Evolutionary conservation across 371 early-diverging fungal genomes (phyloP).

Genomic region (Mortierella sp.): DNA sequence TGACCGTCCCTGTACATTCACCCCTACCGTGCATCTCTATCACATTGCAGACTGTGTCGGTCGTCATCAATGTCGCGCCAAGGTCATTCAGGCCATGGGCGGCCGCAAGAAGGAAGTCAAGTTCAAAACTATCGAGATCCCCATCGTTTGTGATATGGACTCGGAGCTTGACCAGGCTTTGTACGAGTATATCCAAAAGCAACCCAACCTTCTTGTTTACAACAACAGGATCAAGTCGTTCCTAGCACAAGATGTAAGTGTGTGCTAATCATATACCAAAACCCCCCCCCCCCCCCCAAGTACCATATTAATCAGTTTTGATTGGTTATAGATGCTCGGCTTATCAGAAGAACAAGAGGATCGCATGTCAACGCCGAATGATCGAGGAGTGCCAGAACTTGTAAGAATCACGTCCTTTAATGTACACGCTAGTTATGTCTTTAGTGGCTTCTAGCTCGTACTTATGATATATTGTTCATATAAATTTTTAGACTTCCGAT

Average conservation of each 20-base stretch:
- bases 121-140: slow-evolving; percentile 52
- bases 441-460: neutral
- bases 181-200: slow-evolving; percentile 43
- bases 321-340: slow-evolving; percentile 35
- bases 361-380: slow-evolving; percentile 23
- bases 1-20: slow-evolving; percentile 52
- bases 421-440: neutral
- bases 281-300: no score
- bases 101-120: slow-evolving; percentile 55
- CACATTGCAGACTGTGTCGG: slow-evolving; percentile 56
- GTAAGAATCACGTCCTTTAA: slow-evolving; percentile 11
- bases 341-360: slow-evolving; percentile 39
- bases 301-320: neutral
- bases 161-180: slow-evolving; percentile 46
- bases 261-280: no score
- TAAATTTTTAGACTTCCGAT: slow-evolving; percentile 16
- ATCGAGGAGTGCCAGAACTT: slow-evolving; percentile 33
- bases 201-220: slow-evolving; percentile 49
- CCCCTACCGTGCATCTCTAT: slow-evolving; percentile 51
- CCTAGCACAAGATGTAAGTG: slow-evolving; percentile 49
- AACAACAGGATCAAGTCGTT: slow-evolving; percentile 54
- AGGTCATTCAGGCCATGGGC: slow-evolving; percentile 54
- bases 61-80: slow-evolving; percentile 54
- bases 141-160: slow-evolving; percentile 51
- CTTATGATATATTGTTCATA: neutral